Percentiles rank a stretch among this genome's conserved stretches.
These are phyloP conservation scores for Seiridium unicorne DNA, from an alignment of 2,329 filamentous ascomycete genomes.

Conservation along the genomic window DNA sequence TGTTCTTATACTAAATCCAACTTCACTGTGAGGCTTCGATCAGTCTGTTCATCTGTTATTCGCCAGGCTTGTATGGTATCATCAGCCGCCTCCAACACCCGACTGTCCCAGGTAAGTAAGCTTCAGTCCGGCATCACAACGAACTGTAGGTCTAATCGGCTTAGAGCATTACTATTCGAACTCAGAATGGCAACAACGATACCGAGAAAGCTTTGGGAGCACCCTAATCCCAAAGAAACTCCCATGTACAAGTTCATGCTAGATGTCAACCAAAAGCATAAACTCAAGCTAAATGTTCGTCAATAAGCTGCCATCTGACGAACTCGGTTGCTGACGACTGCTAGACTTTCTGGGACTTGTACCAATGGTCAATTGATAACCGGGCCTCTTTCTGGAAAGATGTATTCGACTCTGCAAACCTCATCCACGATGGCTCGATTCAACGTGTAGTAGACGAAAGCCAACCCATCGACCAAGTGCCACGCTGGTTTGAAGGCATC, in stretches of 20 bases:
- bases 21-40: too few species aligned
- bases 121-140: too few species aligned
- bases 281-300: conserved; percentile 55
- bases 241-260: conserved; percentile 68
- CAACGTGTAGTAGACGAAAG: conserved; percentile 65
- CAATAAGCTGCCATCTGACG: background rate
- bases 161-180: background rate
- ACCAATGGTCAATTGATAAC: conserved; percentile 64
- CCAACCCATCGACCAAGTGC: conserved; percentile 68
- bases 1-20: too few species aligned
- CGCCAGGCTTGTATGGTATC: too few species aligned
- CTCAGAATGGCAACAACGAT: conserved; percentile 20
- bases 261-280: conserved; percentile 56
- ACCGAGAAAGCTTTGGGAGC: conserved; percentile 68
- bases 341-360: conserved; percentile 67
- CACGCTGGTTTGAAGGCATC: conserved; percentile 75
- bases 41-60: too few species aligned
- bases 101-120: too few species aligned
- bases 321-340: conserved; percentile 10
- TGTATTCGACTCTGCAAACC: conserved; percentile 56
- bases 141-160: background rate
- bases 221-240: conserved; percentile 59
- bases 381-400: conserved; percentile 65
- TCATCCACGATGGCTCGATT: conserved; percentile 64
- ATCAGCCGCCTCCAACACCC: too few species aligned